A percentile compares a stretch with the other conserved stretches of the same genome.
These are phyloP conservation scores for Taiozyma sp. DNA, from an alignment of 1,139 yeast genomes.

Conservation along the genomic window DNA sequence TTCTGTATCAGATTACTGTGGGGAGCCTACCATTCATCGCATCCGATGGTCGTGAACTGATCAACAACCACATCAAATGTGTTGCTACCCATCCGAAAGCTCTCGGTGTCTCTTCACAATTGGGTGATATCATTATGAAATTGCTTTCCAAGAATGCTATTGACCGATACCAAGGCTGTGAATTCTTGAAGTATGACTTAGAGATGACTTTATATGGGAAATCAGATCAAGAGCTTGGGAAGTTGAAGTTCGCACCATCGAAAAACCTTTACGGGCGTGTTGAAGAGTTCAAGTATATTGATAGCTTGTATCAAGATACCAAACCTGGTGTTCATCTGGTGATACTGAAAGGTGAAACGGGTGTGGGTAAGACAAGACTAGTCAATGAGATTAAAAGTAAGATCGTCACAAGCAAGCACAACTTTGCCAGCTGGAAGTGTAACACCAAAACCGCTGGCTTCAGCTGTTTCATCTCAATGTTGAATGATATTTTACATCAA, in stretches of 20 bases:
- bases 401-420: constrained; percentile 34
- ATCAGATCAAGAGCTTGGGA: constrained; percentile 11
- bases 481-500: constrained; percentile 39
- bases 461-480: constrained; percentile 32
- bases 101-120: constrained; percentile 10
- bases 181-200: constrained; percentile 37
- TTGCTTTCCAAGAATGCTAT: constrained; percentile 40
- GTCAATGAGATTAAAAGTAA: constrained; percentile 38
- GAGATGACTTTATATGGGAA: constrained; percentile 18
- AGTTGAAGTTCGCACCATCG: constrained; percentile 28
- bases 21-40: constrained; percentile 44
- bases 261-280: constrained; percentile 36
- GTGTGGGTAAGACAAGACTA: constrained; percentile 45
- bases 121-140: constrained; percentile 40
- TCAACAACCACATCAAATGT: constrained; percentile 39
- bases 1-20: constrained; percentile 43
- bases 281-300: constrained; percentile 28
- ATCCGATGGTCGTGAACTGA: constrained; percentile 37
- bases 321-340: constrained; percentile 30
- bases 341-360: constrained; percentile 41
- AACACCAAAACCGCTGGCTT: constrained; percentile 32
- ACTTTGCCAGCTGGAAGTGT: constrained; percentile 42
- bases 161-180: constrained; percentile 38
- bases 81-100: constrained; percentile 28
- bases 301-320: constrained; percentile 26